Evolutionary conservation across 306 rosid species (phyloP), one percentile per base, ranked within the genome.

Genomic region (Rubus parviflorus): DNA sequence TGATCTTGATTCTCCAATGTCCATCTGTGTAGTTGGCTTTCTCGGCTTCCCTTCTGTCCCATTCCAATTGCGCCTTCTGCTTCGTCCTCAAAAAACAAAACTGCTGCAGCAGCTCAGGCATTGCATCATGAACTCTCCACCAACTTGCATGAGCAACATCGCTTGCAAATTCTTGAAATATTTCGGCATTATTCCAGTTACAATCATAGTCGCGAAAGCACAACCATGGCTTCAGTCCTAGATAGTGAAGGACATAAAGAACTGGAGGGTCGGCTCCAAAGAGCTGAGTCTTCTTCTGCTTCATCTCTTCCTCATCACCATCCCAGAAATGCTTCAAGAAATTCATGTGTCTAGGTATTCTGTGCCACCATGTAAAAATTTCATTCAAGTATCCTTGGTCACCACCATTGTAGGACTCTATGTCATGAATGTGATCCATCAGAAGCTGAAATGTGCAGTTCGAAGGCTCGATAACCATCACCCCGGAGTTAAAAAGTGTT

Each of bases 331-430:
- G 89, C 85, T 94, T 94, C 88, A 94, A 84, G 92, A 94, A 92
- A 84, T 94, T 94, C 97, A 92, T 88, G 87, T 90, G 98, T 38
- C 88, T 92, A 30, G 98, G 98, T 58, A 95, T 92, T 76, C 98
- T 89, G 52, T 95, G 98, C 98, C 98, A 92, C 97, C 97, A 90
- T 46, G 98, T 92, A 67, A 92, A 95, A 52, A 95, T 85, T 75
- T 95, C 98, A 64, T 92, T 95, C 69, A 95, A 47, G 75, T 92
- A 92, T 54, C 98, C 98, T 54, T 95, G 97, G 77, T 95, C 98
- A 37, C 98, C 98, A 56, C 98, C 98, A 52, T 95, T 95, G 85
- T 95, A 95, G 73, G 98, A 92, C 35, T 89, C 94, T 41, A 95
- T 85, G 86, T 92, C 97, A 51, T 90, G 74, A 2, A 95, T 88